These are phyloP conservation scores for Trametes cubensis DNA, from an alignment of 768 basidiomycete genomes.

Conservation along the genomic window DNA sequence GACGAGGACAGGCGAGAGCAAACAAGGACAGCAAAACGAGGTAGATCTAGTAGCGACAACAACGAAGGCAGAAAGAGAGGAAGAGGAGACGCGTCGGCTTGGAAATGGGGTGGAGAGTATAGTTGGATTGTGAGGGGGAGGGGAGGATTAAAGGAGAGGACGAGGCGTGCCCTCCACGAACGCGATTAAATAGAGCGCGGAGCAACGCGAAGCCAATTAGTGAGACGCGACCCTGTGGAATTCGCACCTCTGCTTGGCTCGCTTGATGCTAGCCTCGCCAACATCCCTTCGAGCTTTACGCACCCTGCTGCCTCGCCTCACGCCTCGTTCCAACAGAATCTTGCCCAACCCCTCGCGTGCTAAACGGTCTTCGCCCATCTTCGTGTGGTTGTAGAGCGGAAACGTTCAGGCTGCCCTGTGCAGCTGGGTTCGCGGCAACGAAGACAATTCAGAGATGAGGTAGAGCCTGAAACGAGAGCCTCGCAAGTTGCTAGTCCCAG, in stretches of 20 bases:
- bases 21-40: not conserved
- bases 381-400: too few relatives aligned
- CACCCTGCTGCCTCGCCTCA: not conserved
- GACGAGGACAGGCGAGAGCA: not conserved
- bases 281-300: not conserved
- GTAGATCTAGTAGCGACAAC: not conserved
- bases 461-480: too few relatives aligned
- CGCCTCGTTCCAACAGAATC: not conserved
- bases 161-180: not conserved
- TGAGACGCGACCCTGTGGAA: constrained; percentile 2
- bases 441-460: too few relatives aligned
- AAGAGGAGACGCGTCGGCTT: not conserved
- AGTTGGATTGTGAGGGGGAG: not conserved
- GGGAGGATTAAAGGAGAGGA: not conserved
- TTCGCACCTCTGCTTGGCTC: constrained; percentile 14
- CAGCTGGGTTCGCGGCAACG: too few relatives aligned
- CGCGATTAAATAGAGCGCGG: constrained; percentile 2
- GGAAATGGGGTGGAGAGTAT: not conserved
- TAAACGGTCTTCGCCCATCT: not conserved
- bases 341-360: not conserved
- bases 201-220: not conserved
- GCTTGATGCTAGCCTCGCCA: not conserved
- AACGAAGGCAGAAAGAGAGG: not conserved
- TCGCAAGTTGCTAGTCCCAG: too few relatives aligned
- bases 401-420: too few relatives aligned